A percentile compares a stretch with the other conserved stretches of the same genome.
Evolutionary conservation across 1,284 basidiomycete genomes (phyloP).

Genomic region (Sporisorium iseilematis-ciliati): DNA sequence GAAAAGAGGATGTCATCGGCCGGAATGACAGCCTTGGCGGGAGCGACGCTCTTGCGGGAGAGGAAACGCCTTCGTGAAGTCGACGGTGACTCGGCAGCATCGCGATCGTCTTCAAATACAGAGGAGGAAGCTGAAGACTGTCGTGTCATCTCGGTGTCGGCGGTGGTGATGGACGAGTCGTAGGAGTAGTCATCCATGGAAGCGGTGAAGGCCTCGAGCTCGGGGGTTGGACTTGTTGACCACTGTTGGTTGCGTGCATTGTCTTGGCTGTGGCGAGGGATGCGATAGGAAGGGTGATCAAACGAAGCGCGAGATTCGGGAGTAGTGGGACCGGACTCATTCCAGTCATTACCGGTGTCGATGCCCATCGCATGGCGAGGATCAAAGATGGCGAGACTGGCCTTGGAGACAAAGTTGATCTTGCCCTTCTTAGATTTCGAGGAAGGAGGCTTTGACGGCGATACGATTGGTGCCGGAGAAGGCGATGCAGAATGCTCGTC

Average conservation of each 20-base stretch:
- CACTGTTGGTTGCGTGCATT: constrained; percentile 14
- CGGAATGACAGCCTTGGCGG: constrained; percentile 10
- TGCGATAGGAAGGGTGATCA: constrained; percentile 17
- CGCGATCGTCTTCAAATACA: constrained; percentile 56
- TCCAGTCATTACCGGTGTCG: constrained; percentile 49
- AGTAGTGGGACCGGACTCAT: constrained; percentile 16
- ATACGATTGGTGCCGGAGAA: constrained; percentile 1
- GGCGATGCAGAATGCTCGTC: constrained; percentile 30
- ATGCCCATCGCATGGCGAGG: constrained; percentile 67
- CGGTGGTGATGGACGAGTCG: constrained; percentile 3
- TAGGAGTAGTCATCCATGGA: constrained; percentile 32
- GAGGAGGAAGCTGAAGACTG: constrained; percentile 43
- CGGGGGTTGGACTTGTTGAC: constrained; percentile 55
- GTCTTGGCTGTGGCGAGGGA: constrained; percentile 18
- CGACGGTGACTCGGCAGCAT: constrained; percentile 21
- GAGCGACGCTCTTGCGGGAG: constrained; percentile 38
- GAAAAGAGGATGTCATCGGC: constrained; percentile 41
- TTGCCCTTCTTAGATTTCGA: constrained; percentile 55
- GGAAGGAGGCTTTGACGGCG: constrained; percentile 14
- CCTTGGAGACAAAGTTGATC: constrained; percentile 65
- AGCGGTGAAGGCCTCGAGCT: constrained; percentile 59
- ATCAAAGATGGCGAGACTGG: constrained; percentile 62
- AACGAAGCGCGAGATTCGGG: constrained; percentile 30
- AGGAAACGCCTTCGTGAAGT: constrained; percentile 35
- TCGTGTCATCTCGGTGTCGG: constrained; percentile 29